Percentiles rank a stretch among this genome's conserved stretches.
Evolutionary conservation across 192 early-diverging fungal genomes (phyloP).

Genomic region (Chytriomyces sp.): DNA sequence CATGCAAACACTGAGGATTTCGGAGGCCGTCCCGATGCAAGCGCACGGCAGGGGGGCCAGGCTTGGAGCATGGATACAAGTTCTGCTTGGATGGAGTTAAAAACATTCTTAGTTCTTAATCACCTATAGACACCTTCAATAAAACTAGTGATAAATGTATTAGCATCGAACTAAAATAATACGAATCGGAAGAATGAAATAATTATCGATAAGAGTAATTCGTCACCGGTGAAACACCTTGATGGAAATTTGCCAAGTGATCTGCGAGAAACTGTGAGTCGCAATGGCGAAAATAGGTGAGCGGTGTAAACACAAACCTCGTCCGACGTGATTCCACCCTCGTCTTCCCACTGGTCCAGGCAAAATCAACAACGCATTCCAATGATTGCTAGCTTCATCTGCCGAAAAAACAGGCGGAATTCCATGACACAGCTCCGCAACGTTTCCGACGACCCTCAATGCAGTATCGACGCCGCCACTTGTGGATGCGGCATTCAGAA

Average conservation of each 20-base stretch:
- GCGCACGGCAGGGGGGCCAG: background rate
- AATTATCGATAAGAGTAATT: constrained; percentile 28
- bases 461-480: background rate
- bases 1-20: too few species aligned
- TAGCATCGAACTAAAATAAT: background rate
- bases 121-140: too few species aligned
- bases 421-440: constrained; percentile 17
- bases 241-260: constrained; percentile 29
- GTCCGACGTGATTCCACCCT: constrained; percentile 30
- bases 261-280: constrained; percentile 3
- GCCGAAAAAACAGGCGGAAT: constrained; percentile 3
- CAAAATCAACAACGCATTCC: constrained; percentile 22
- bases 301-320: too few species aligned
- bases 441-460: background rate
- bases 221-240: constrained; percentile 25
- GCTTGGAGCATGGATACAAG: background rate
- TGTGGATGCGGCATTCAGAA: background rate
- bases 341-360: constrained; percentile 31
- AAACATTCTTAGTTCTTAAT: background rate
- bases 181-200: background rate
- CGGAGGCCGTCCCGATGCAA: too few species aligned
- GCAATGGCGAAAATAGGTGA: too few species aligned
- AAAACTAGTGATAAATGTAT: too few species aligned
- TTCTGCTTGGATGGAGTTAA: background rate
- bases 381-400: constrained; percentile 18